phyloP scores from a whole-genome alignment of 352 stramenopile genomes.

The Phytophthora idaei region DNA sequence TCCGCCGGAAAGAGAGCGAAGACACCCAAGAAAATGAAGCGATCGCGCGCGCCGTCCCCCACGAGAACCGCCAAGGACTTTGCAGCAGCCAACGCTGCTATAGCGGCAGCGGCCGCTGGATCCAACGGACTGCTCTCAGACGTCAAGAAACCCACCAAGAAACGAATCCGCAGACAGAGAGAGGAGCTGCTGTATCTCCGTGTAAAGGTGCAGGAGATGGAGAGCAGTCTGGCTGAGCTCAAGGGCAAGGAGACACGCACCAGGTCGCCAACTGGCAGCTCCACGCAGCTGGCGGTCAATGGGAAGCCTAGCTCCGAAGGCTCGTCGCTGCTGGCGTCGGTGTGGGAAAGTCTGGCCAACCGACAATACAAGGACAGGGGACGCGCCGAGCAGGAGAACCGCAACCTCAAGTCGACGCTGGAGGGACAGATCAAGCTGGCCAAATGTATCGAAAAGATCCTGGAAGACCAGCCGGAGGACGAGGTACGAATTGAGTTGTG shows the following conservation, averaged over 20 bases:
- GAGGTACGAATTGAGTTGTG: constrained; percentile 22
- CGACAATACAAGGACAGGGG: constrained; percentile 45
- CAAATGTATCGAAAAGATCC: constrained; percentile 47
- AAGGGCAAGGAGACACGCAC: constrained; percentile 20
- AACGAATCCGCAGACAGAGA: constrained; percentile 45
- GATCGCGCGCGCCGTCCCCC: constrained; percentile 23
- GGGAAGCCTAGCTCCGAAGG: constrained; percentile 18
- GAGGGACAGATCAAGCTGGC: constrained; percentile 45
- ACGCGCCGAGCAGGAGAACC: constrained; percentile 48
- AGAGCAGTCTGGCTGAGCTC: constrained; percentile 36
- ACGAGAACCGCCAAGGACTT: constrained; percentile 26
- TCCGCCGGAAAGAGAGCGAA: constrained; percentile 3
- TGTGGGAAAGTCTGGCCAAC: constrained; percentile 50
- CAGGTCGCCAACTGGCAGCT: constrained; percentile 4
- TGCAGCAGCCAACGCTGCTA: constrained; percentile 12
- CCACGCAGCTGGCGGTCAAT: constrained; percentile 16
- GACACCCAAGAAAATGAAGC: constrained; percentile 30
- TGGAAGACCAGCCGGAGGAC: constrained; percentile 34
- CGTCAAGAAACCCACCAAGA: constrained; percentile 37
- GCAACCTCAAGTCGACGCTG: constrained; percentile 44
- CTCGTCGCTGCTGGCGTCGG: constrained; percentile 25
- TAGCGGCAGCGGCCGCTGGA: constrained; percentile 9
- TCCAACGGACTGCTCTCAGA: constrained; percentile 3
- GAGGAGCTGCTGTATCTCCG: constrained; percentile 53
- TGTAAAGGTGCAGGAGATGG: constrained; percentile 50